phyloP scores from a whole-genome alignment of 108 stramenopile species.

The Skeletonema potamos region DNA sequence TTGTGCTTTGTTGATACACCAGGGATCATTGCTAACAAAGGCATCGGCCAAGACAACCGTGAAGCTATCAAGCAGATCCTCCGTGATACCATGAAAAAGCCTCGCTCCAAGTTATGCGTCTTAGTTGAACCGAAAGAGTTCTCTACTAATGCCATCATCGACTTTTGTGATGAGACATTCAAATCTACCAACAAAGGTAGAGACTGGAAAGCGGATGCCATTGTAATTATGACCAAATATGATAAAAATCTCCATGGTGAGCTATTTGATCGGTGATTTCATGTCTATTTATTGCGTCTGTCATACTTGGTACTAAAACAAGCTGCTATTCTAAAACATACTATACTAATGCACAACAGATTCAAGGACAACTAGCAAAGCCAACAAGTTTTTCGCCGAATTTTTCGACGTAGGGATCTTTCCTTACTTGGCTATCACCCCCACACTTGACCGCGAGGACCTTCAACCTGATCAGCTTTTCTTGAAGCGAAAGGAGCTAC shows the following conservation, averaged over 20 bases:
- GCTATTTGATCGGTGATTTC: too few relatives aligned
- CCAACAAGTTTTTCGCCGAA: conserved; percentile 72
- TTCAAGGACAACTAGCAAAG: conserved; percentile 62
- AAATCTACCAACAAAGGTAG: conserved; percentile 17
- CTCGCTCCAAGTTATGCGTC: conserved; percentile 73
- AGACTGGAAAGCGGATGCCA: conserved; percentile 63
- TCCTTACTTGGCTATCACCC: conserved; percentile 72
- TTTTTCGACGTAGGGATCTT: conserved; percentile 52
- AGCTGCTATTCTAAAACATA: too few relatives aligned
- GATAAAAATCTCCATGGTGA: conserved; percentile 79
- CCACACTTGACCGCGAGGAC: conserved; percentile 65
- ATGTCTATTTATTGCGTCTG: too few relatives aligned
- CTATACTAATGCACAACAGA: too few relatives aligned
- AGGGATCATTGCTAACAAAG: conserved; percentile 70
- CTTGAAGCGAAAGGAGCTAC: conserved; percentile 39
- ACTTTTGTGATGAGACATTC: conserved; percentile 71
- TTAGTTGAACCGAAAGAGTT: conserved; percentile 77
- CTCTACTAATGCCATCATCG: conserved; percentile 66
- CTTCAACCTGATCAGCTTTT: conserved; percentile 53
- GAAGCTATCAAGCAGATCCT: conserved; percentile 75
- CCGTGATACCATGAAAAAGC: conserved; percentile 56
- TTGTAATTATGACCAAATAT: conserved; percentile 79
- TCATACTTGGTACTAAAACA: too few relatives aligned
- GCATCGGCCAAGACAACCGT: conserved; percentile 70
- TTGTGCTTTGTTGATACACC: conserved; percentile 64